phyloP scores from a whole-genome alignment of 2,329 filamentous ascomycete genomes.

The Cladophialophora carrionii region DNA sequence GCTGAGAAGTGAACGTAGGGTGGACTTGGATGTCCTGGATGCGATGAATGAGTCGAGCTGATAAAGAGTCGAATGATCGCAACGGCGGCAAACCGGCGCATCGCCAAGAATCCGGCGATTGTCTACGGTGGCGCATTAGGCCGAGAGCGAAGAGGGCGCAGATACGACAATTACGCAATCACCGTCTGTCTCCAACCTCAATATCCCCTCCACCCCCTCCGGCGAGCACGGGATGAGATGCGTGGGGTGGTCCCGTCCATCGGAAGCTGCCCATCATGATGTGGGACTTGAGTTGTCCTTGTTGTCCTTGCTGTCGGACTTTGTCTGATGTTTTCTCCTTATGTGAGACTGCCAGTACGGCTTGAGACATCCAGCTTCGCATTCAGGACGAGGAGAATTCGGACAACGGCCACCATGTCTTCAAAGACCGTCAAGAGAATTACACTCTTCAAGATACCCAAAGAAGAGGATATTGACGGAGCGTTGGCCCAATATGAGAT shows the following conservation, averaged over 20 bases:
- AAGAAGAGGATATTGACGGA: slow-evolving; percentile 49
- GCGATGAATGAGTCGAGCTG: slow-evolving; percentile 20
- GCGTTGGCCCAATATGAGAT: slow-evolving; percentile 53
- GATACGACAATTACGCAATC: not conserved
- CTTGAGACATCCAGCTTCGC: not conserved
- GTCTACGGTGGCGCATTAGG: not conserved
- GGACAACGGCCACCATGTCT: slow-evolving; percentile 4
- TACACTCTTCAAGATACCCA: slow-evolving; percentile 59
- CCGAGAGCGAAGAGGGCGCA: not conserved
- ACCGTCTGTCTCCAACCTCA: not conserved
- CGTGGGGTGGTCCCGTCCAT: slow-evolving; percentile 1
- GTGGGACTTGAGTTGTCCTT: not conserved
- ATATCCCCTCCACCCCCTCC: too few species aligned
- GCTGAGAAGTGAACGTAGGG: slow-evolving; percentile 1
- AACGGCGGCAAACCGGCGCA: slow-evolving; percentile 1
- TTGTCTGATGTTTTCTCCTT: not conserved
- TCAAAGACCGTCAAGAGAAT: slow-evolving; percentile 51
- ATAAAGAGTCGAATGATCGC: slow-evolving; percentile 24
- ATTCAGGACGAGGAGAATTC: not conserved
- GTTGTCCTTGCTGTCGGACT: not conserved
- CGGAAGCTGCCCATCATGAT: slow-evolving; percentile 3
- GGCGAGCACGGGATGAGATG: not conserved
- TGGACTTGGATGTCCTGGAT: slow-evolving; percentile 10
- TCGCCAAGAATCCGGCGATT: slow-evolving; percentile 7
- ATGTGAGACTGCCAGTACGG: not conserved